phyloP scores from a whole-genome alignment of 768 basidiomycete species.

The Termitomyces sp. region DNA sequence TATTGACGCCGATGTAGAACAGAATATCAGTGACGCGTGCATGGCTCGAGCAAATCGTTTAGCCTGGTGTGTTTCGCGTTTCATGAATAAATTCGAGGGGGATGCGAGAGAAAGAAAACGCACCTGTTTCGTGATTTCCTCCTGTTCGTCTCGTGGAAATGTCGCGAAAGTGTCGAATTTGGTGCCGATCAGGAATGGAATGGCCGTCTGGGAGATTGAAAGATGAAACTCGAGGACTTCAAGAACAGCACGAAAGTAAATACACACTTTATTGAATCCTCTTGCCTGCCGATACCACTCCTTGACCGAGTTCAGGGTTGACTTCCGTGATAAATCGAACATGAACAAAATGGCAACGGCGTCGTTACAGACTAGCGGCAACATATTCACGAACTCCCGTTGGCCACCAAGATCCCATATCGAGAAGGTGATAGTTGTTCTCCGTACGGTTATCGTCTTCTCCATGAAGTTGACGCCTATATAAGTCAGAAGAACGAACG shows the following conservation, averaged over 20 bases:
- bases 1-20: slow-evolving; percentile 97
- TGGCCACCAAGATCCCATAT: slow-evolving; percentile 99
- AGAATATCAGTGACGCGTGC: slow-evolving; percentile 99
- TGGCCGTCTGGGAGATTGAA: slow-evolving; percentile 72
- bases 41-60: slow-evolving; percentile 98
- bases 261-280: slow-evolving; percentile 94
- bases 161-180: slow-evolving; percentile 98
- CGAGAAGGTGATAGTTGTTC: slow-evolving; percentile 98
- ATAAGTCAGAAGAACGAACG: slow-evolving; percentile 9
- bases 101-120: slow-evolving; percentile 16
- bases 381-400: slow-evolving; percentile 98
- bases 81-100: slow-evolving; percentile 2
- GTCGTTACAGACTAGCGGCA: slow-evolving; percentile 97
- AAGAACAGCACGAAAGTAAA: not conserved
- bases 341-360: slow-evolving; percentile 99
- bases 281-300: slow-evolving; percentile 99
- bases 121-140: slow-evolving; percentile 98
- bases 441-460: slow-evolving; percentile 97
- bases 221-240: not conserved
- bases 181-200: slow-evolving; percentile 97
- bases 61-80: slow-evolving; percentile 49
- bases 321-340: slow-evolving; percentile 98
- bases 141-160: slow-evolving; percentile 96
- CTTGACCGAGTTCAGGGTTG: slow-evolving; percentile 96
- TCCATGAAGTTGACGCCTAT: slow-evolving; percentile 99